Conservation (phyloP, 176 grass and related monocot species). For the Oryza brachyantha region DNA sequence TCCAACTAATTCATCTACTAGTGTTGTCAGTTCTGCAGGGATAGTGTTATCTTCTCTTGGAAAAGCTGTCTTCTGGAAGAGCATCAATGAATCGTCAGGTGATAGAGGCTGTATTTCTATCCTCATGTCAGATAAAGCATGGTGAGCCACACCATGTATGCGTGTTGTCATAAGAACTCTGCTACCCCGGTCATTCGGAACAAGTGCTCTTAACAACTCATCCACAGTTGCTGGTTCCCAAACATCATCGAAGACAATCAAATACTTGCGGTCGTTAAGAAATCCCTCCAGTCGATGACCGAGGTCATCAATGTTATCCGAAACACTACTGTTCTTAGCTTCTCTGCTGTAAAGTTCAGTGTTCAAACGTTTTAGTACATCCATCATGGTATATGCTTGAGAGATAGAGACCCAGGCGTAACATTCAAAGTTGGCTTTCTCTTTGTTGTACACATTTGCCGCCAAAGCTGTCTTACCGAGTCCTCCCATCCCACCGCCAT, state of each 20-base stretch:
- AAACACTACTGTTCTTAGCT: not conserved
- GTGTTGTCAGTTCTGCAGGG: not conserved
- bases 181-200: not conserved
- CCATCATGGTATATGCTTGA: not conserved
- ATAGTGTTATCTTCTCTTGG: not conserved
- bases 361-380: not conserved
- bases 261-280: not conserved
- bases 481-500: constrained; percentile 18
- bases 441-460: not conserved
- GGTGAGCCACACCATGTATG: not conserved
- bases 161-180: constrained; percentile 3
- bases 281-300: not conserved
- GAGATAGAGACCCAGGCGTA: constrained; percentile 20
- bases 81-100: not conserved
- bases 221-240: not conserved
- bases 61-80: not conserved
- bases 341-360: not conserved
- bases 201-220: not conserved
- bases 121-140: not conserved
- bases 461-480: constrained; percentile 1
- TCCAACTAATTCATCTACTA: not conserved
- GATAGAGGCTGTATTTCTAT: not conserved
- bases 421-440: not conserved
- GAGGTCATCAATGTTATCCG: not conserved
- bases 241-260: constrained; percentile 9